Conservation (phyloP, 345 rosid species). For the Dovyalis caffra region DNA sequence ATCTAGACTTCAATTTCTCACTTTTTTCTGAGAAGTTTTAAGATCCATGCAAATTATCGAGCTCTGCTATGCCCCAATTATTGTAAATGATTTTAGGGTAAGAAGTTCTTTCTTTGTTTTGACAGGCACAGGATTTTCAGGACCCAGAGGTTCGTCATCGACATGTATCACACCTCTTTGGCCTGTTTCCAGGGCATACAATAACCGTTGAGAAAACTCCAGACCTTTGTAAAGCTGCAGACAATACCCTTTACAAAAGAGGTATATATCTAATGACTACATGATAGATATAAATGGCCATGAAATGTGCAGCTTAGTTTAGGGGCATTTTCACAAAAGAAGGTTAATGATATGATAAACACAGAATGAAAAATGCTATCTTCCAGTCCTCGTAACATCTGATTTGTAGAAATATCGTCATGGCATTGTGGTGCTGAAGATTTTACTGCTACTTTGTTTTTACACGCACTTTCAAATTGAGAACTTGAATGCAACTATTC, state of each 20-base stretch:
- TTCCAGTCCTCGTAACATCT: neutral
- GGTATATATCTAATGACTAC: slow-evolving; percentile 48
- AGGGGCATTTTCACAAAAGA: neutral
- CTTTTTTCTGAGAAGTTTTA: neutral
- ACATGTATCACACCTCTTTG: slow-evolving; percentile 89
- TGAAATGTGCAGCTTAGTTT: neutral
- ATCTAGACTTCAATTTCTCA: neutral
- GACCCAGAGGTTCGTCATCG: slow-evolving; percentile 82
- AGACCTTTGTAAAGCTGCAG: slow-evolving; percentile 79
- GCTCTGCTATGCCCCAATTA: neutral
- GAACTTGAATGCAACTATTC: neutral
- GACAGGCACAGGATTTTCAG: slow-evolving; percentile 72
- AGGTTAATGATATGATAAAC: too few relatives aligned
- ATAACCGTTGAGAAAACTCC: slow-evolving; percentile 62
- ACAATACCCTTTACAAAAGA: slow-evolving; percentile 62
- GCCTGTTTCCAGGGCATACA: slow-evolving; percentile 88
- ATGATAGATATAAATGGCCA: neutral
- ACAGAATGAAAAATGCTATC: neutral
- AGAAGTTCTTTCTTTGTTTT: too few relatives aligned
- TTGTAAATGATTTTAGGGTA: neutral
- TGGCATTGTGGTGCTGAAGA: neutral
- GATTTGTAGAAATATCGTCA: neutral
- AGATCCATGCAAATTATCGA: neutral
- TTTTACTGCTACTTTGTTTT: neutral
- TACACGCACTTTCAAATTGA: neutral